Evolutionary conservation across 192 early-diverging fungal genomes (phyloP), one percentile per base, ranked within the genome.

Genomic region (Umbelopsis vinacea): DNA sequence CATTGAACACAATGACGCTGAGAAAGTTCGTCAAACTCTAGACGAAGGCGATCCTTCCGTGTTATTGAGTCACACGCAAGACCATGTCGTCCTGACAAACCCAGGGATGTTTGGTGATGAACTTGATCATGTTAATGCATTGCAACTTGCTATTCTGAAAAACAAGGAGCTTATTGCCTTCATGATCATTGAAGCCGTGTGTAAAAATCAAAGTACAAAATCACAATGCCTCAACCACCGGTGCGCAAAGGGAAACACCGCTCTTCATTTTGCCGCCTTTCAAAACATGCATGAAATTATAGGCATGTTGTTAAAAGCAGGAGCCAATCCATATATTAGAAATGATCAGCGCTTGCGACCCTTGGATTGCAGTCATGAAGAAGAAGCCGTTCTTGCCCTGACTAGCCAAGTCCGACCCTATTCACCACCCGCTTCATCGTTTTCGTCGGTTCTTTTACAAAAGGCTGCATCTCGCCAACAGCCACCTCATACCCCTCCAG

Each of bases 161-260:
- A 33, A 50, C n/a, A 40, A 54, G 26, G 52, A 74, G 55, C 21
- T 17, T 3, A 68, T 79, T 29, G 73, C 69, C 0, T 17, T 67
- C 1, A 17, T 22, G 11, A 21, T 79, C 6, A 60, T 79, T 4
- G 38, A 24, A 1, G 55, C 66, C 26, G 17, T 79, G 22, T 38
- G 57, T 23, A 38, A 71, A 22, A 23, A 70, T 24, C 55, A 40
- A 6, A 68, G 60, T 14, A 1, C 24, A 21, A 71, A 53, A 21
- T 70, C 22, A 29, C 43, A 21, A 15, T 79, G 74, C 68, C 26
- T 79, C 9, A 71, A 79, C 50, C 77, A 79, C 57, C 21, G 53
- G n/a, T 74, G 63, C 50, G 77, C 73, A 40, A 10, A 74, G 8
- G 38, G 77, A 37, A 67, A 79, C 24, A 68, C 69, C 7, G 45